A percentile compares a stretch with the other conserved stretches of the same genome.
Evolutionary conservation across 495 filamentous ascomycete genomes (phyloP).

Genomic region (Peziza echinospora): DNA sequence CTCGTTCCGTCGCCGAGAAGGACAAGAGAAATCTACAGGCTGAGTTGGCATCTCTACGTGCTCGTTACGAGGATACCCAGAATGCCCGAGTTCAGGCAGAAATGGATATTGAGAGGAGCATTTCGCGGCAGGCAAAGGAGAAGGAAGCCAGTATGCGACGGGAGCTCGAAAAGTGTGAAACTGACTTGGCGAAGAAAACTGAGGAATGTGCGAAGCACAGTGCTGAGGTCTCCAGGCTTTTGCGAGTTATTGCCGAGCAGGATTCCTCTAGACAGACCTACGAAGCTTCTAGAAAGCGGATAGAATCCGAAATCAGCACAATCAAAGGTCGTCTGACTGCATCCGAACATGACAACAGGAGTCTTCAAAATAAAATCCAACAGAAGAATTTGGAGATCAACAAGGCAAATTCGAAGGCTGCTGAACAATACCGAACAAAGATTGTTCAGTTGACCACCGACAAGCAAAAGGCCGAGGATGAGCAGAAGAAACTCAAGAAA

Average conservation of each 20-base stretch:
- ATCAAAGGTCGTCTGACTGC: conserved; percentile 76
- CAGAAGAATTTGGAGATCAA: conserved; percentile 96
- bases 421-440: conserved; percentile 63
- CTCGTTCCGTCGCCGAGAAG: conserved; percentile 51
- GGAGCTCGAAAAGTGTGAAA: conserved; percentile 53
- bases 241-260: conserved; percentile 63
- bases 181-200: conserved; percentile 50
- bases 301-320: conserved; percentile 81
- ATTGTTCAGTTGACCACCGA: conserved; percentile 58
- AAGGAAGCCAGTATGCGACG: conserved; percentile 53
- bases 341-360: conserved; percentile 93
- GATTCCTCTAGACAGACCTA: conserved; percentile 71
- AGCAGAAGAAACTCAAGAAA: conserved; percentile 56
- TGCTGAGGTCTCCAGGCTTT: conserved; percentile 56
- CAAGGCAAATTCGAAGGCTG: conserved; percentile 65
- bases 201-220: conserved; percentile 52
- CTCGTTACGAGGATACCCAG: conserved; percentile 64
- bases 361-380: conserved; percentile 84
- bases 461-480: conserved; percentile 65
- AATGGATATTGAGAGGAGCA: conserved; percentile 53
- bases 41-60: conserved; percentile 61
- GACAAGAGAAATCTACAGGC: conserved; percentile 74
- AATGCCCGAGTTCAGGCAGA: conserved; percentile 69
- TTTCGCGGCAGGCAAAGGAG: conserved; percentile 58
- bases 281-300: conserved; percentile 25